Conservation (phyloP, 2,329 filamentous ascomycete species). For the Cladorrhinum sp. region DNA sequence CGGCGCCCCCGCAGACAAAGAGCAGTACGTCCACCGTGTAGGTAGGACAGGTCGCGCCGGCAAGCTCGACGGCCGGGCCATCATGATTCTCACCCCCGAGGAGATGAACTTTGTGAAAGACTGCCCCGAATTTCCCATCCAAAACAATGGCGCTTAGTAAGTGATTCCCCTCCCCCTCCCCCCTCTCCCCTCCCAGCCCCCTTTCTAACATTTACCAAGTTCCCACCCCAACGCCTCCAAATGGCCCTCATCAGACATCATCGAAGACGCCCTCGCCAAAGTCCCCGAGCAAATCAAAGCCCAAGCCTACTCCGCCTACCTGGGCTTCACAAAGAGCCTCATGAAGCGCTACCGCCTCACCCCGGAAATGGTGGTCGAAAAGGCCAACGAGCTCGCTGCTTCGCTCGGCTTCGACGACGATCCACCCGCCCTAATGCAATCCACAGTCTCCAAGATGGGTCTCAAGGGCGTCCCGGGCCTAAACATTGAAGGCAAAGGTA, state of each 20-base stretch:
- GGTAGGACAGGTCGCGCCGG: slow-evolving; percentile 40
- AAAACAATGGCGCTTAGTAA: slow-evolving; percentile 20
- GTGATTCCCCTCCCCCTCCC: slow-evolving; percentile 1
- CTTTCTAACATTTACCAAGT: slow-evolving; percentile 11
- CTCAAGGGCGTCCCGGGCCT: slow-evolving; percentile 51
- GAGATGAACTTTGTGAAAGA: slow-evolving; percentile 27
- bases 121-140: slow-evolving; percentile 29
- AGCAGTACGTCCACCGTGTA: slow-evolving; percentile 61
- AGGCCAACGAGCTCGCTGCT: slow-evolving; percentile 51
- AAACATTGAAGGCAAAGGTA: slow-evolving; percentile 24
- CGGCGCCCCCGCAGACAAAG: slow-evolving; percentile 49
- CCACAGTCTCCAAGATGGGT: slow-evolving; percentile 55
- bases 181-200: background rate
- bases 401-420: slow-evolving; percentile 46
- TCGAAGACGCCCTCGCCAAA: slow-evolving; percentile 23
- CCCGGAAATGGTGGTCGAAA: slow-evolving; percentile 39
- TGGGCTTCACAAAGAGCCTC: slow-evolving; percentile 38
- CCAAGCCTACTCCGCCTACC: slow-evolving; percentile 26
- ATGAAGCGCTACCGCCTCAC: slow-evolving; percentile 28
- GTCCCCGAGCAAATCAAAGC: slow-evolving; percentile 23
- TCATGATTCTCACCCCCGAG: slow-evolving; percentile 27
- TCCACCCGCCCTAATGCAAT: slow-evolving; percentile 46
- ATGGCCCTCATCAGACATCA: slow-evolving; percentile 22
- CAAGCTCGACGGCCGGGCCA: slow-evolving; percentile 26
- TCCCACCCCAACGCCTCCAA: slow-evolving; percentile 20